Conservation (phyloP, 2,329 filamentous ascomycete genomes). For the Corniculantispora saksenae region DNA sequence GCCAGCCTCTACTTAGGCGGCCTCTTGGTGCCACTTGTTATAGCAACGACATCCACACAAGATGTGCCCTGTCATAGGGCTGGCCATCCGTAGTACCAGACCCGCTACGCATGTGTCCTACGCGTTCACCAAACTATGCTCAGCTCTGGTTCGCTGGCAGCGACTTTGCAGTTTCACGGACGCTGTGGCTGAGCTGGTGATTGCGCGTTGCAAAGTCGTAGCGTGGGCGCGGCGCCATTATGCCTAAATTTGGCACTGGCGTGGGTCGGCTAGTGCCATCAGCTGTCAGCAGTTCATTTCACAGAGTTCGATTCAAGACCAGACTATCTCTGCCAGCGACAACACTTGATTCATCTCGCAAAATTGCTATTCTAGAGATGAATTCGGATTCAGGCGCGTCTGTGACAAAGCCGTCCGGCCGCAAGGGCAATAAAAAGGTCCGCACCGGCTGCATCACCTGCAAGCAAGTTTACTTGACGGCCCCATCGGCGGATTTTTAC, state of each 20-base stretch:
- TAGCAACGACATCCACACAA: too few species aligned
- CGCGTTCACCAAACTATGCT: too few species aligned
- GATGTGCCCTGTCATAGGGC: too few species aligned
- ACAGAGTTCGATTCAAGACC: background rate
- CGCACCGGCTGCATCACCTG: constrained; percentile 55
- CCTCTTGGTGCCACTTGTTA: too few species aligned
- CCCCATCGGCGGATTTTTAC: constrained; percentile 2
- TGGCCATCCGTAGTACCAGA: too few species aligned
- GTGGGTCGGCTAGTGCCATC: constrained; percentile 19
- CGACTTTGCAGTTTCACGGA: background rate
- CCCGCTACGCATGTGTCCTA: too few species aligned
- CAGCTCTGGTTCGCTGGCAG: too few species aligned
- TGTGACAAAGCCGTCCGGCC: constrained; percentile 28
- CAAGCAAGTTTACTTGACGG: constrained; percentile 45
- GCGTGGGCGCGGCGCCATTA: background rate
- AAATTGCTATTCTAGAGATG: background rate
- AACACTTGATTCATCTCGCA: background rate
- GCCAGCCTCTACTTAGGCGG: too few species aligned
- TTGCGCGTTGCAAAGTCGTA: background rate
- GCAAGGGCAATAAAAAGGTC: constrained; percentile 48
- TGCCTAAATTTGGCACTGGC: background rate
- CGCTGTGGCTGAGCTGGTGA: background rate
- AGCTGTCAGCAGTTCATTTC: background rate
- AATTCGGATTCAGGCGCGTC: background rate
- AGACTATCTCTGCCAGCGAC: background rate